These are phyloP conservation scores for Globisporangium heterothallicum DNA, from an alignment of 352 stramenopile genomes.

Conservation along the genomic window DNA sequence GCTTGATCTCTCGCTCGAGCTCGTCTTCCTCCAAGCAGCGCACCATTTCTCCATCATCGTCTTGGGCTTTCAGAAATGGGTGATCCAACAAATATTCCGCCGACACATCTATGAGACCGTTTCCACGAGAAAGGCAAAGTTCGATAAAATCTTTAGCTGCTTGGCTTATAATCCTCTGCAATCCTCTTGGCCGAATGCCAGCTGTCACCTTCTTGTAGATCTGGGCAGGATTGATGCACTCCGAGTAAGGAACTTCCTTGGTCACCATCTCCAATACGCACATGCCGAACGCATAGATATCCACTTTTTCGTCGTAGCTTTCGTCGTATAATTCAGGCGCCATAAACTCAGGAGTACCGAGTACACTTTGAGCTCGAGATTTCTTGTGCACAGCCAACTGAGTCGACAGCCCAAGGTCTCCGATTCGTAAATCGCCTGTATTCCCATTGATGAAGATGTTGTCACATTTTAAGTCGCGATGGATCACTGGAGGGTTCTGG, in stretches of 20 bases:
- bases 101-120: conserved; percentile 77
- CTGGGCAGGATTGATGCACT: conserved; percentile 90
- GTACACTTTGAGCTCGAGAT: conserved; percentile 86
- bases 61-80: conserved; percentile 69
- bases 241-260: conserved; percentile 97
- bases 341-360: conserved; percentile 99
- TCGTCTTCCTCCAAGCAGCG: conserved; percentile 67
- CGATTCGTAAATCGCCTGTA: conserved; percentile 96
- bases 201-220: conserved; percentile 91
- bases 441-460: conserved; percentile 99
- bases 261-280: conserved; percentile 99
- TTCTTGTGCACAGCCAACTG: conserved; percentile 75
- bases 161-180: conserved; percentile 72
- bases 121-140: conserved; percentile 73
- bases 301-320: conserved; percentile 96
- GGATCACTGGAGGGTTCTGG: conserved; percentile 88
- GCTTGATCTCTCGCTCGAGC: conserved; percentile 43
- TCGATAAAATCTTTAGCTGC: conserved; percentile 80
- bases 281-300: conserved; percentile 99
- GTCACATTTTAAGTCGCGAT: conserved; percentile 92
- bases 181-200: conserved; percentile 63
- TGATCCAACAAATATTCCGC: conserved; percentile 72
- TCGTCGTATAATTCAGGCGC: conserved; percentile 98
- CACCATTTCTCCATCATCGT: conserved; percentile 78
- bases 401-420: conserved; percentile 92